Conservation (phyloP, 2,329 filamentous ascomycete species). For the Talaromyces atroroseus region DNA sequence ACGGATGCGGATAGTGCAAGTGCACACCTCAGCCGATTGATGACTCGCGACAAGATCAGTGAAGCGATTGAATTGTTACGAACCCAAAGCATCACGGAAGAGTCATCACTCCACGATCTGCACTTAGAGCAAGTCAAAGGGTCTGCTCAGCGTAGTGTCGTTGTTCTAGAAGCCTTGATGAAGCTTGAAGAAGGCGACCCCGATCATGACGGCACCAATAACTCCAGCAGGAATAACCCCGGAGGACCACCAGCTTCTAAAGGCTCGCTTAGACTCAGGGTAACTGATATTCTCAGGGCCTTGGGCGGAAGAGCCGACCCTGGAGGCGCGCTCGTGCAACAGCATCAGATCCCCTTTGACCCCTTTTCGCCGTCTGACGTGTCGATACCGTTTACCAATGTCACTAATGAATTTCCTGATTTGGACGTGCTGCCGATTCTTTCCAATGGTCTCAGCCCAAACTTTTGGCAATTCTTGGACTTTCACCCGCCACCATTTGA, state of each 20-base stretch:
- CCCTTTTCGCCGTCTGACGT: no score
- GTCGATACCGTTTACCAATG: no score
- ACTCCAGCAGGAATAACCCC: no score
- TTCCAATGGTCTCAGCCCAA: neutral
- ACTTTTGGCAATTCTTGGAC: neutral
- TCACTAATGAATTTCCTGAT: neutral
- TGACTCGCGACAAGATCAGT: neutral
- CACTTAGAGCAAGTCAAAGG: no score
- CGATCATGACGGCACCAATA: neutral
- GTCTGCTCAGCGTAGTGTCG: neutral
- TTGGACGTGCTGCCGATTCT: neutral
- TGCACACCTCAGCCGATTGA: neutral
- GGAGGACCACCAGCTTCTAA: no score
- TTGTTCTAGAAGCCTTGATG: neutral
- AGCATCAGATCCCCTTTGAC: neutral
- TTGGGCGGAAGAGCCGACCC: neutral
- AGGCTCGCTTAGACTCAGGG: no score
- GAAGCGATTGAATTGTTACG: neutral
- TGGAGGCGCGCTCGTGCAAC: neutral
- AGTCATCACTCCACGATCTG: no score
- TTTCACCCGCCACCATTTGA: no score
- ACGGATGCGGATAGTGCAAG: neutral
- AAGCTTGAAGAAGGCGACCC: neutral
- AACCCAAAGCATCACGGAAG: neutral
- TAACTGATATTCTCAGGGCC: neutral